These are phyloP conservation scores for Heterobasidion annosum DNA, from an alignment of 1,284 basidiomycete species.

Conservation along the genomic window DNA sequence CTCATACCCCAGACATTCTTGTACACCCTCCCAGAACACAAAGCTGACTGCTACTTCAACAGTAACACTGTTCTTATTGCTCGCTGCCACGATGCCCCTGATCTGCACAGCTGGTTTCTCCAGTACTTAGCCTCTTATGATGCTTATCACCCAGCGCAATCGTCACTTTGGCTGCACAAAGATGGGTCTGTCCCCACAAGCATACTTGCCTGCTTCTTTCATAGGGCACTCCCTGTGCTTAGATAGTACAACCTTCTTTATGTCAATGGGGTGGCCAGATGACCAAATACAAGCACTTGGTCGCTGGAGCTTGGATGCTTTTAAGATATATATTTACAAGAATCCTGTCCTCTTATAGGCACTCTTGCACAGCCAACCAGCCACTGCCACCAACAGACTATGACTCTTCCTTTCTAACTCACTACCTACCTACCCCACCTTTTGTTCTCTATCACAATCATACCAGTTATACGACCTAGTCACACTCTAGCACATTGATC, in stretches of 20 bases:
- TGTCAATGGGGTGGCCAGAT: conserved; percentile 19
- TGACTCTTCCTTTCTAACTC: too few relatives aligned
- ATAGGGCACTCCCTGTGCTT: conserved; percentile 26
- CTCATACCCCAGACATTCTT: conserved; percentile 4
- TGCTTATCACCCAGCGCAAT: too few relatives aligned
- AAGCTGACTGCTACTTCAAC: conserved; percentile 22
- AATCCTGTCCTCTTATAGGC: conserved; percentile 19
- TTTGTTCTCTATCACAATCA: too few relatives aligned
- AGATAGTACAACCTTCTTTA: conserved; percentile 27
- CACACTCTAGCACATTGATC: too few relatives aligned
- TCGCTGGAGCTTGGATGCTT: conserved; percentile 26
- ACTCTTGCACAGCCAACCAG: not conserved
- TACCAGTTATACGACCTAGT: too few relatives aligned
- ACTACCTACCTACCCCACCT: too few relatives aligned
- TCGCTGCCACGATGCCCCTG: not conserved
- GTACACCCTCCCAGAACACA: conserved; percentile 21
- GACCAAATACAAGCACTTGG: conserved; percentile 25
- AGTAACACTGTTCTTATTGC: conserved; percentile 16
- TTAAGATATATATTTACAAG: conserved; percentile 24
- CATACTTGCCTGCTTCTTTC: conserved; percentile 8
- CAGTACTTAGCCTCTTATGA: too few relatives aligned
- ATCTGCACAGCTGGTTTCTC: too few relatives aligned
- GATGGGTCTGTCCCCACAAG: too few relatives aligned
- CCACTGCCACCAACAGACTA: too few relatives aligned
- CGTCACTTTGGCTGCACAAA: too few relatives aligned